Evolutionary conservation across 768 basidiomycete genomes (phyloP), one percentile per base, ranked within the genome.

Genomic region (Clavaria fumosa): DNA sequence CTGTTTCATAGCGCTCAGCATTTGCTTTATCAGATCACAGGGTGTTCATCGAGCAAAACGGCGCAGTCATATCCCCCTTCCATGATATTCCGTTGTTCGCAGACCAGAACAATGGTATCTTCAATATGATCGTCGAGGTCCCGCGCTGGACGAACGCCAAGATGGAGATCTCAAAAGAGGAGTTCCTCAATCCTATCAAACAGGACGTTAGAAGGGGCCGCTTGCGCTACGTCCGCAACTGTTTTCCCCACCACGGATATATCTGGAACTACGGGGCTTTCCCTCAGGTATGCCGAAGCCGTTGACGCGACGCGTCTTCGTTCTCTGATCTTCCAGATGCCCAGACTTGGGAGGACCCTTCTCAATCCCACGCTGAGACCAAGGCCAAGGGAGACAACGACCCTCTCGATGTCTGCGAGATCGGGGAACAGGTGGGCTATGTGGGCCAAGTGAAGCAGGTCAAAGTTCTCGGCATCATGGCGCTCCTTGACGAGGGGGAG

Each of bases 241-340:
- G 95, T 63, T 99, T 99, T 83, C 95, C 95, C 49, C 95, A 99
- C 69, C 91, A 97, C 57, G 93, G 95, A 24, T 91, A 96, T 70
- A 90, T 99, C 69, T 99, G 95, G 95, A 99, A 99, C 72, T 99
- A 99, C 54, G 93, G 93, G 52, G 90, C 91, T 42, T 95, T 99
- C 76, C 93, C 93, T 44, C 89, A 93, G 75, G 89, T 80, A 39
- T 34, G 74, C 53, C 7, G 28, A 5, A 19, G 24, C 22, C 23
- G n/a, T n/a, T n/a, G n/a, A n/a, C n/a, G n/a, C n/a, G n/a, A n/a
- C n/a, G n/a, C n/a, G n/a, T n/a, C n/a, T n/a, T n/a, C n/a, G n/a
- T n/a, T n/a, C n/a, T n/a, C n/a, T n/a, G n/a, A n/a, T n/a, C n/a
- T n/a, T n/a, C n/a, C 31, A 43, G 36, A 44, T 33, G 31, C 45